A percentile compares a stretch with the other conserved stretches of the same genome.
Evolutionary conservation across 352 stramenopile species (phyloP).

Genomic region (Phytophthora sp.): DNA sequence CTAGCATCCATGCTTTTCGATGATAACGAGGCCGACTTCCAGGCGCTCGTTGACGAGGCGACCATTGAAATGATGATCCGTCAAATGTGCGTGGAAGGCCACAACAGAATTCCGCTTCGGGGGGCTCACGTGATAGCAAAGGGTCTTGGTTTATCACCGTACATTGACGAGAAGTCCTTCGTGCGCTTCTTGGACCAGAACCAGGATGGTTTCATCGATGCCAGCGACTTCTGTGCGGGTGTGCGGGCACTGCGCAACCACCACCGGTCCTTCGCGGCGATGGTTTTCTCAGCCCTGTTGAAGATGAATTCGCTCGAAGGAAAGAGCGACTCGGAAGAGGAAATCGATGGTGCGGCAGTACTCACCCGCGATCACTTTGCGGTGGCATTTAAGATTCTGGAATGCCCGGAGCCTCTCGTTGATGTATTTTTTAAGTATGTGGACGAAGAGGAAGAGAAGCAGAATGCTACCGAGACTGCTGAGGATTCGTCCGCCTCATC

Average conservation of each 20-base stretch:
- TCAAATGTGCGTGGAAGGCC: constrained; percentile 60
- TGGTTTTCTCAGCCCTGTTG: constrained; percentile 67
- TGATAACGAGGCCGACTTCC: constrained; percentile 61
- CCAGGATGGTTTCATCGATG: constrained; percentile 76
- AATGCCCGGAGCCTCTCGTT: constrained; percentile 61
- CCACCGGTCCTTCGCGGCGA: constrained; percentile 60
- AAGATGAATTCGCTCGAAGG: constrained; percentile 47
- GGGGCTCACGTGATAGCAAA: constrained; percentile 59
- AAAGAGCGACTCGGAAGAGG: constrained; percentile 19
- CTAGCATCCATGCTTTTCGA: constrained; percentile 64
- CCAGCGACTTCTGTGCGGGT: constrained; percentile 68
- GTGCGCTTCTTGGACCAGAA: constrained; percentile 72
- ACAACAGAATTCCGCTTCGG: constrained; percentile 48
- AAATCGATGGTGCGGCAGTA: background rate
- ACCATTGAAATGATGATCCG: constrained; percentile 75
- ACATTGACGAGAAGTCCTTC: constrained; percentile 65
- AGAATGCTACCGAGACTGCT: background rate
- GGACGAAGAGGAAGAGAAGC: constrained; percentile 42
- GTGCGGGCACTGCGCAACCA: constrained; percentile 64
- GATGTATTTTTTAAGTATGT: constrained; percentile 72
- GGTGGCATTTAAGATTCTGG: constrained; percentile 55
- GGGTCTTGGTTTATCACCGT: constrained; percentile 66
- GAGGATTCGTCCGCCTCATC: constrained; percentile 4
- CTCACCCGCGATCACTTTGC: constrained; percentile 48
- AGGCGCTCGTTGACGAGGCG: constrained; percentile 54